These are phyloP conservation scores for Chalara sp. DNA, from an alignment of 2,329 filamentous ascomycete species.

Conservation along the genomic window DNA sequence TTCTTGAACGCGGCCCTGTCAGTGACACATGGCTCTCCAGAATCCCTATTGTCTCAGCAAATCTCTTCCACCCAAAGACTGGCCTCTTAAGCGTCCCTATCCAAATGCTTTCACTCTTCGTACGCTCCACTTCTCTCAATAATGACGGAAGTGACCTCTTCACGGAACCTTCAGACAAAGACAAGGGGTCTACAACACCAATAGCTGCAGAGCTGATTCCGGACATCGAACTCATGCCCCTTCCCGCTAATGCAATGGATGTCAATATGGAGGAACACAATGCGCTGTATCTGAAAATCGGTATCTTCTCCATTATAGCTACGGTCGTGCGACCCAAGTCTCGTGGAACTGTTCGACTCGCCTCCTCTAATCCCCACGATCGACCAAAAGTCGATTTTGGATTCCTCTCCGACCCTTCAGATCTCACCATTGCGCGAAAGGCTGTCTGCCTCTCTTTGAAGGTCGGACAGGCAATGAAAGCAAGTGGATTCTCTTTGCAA, in stretches of 20 bases:
- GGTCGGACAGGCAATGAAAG: slow-evolving; percentile 4
- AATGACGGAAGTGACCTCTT: not conserved
- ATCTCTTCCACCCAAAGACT: not conserved
- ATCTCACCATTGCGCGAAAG: not conserved
- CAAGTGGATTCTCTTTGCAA: not conserved
- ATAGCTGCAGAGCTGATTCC: not conserved
- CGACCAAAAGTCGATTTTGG: slow-evolving; percentile 6
- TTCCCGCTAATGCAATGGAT: slow-evolving; percentile 3
- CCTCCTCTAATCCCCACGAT: slow-evolving; percentile 1
- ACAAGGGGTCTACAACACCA: not conserved
- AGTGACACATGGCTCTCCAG: slow-evolving; percentile 2
- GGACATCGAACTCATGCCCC: slow-evolving; percentile 5
- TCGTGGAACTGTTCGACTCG: slow-evolving; percentile 2
- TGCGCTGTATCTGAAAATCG: slow-evolving; percentile 1
- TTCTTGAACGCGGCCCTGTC: slow-evolving; percentile 31
- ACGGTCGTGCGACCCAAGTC: slow-evolving; percentile 5
- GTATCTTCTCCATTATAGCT: slow-evolving; percentile 3
- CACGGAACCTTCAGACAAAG: not conserved
- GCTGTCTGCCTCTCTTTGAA: slow-evolving; percentile 5
- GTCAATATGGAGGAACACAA: slow-evolving; percentile 1
- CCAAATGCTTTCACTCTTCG: slow-evolving; percentile 1
- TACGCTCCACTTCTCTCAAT: slow-evolving; percentile 1
- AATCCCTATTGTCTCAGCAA: not conserved
- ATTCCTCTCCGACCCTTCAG: slow-evolving; percentile 3
- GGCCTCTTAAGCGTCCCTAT: slow-evolving; percentile 1